phyloP scores from a whole-genome alignment of 768 basidiomycete genomes.

The Mycena galopus region DNA sequence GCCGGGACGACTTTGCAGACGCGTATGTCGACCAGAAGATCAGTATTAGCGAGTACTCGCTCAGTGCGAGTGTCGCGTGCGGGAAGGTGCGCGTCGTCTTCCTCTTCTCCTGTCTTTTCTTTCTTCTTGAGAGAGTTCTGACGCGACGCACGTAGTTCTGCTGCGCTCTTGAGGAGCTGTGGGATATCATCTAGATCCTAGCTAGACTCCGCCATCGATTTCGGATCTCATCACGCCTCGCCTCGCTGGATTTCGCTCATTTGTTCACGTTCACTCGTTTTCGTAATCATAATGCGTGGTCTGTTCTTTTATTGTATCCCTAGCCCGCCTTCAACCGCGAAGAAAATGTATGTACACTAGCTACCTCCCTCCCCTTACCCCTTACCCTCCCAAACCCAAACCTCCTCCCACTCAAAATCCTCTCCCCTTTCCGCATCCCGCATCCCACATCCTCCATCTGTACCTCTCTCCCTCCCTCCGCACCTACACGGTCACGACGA shows the following conservation, averaged over 20 bases:
- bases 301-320: no score
- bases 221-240: neutral
- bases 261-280: neutral
- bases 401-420: neutral
- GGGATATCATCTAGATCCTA: slow-evolving; percentile 82
- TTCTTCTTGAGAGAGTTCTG: neutral
- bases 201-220: neutral
- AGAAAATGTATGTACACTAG: neutral
- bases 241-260: neutral
- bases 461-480: neutral
- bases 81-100: slow-evolving; percentile 81
- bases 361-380: neutral
- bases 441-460: neutral
- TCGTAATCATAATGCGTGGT: neutral
- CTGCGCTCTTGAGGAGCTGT: slow-evolving; percentile 92
- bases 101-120: no score
- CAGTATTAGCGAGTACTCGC: slow-evolving; percentile 92
- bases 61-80: slow-evolving; percentile 95
- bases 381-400: neutral
- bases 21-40: slow-evolving; percentile 96
- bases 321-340: slow-evolving; percentile 10
- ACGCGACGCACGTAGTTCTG: slow-evolving; percentile 80
- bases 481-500: neutral
- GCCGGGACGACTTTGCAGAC: slow-evolving; percentile 97
- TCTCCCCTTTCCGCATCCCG: neutral